A percentile compares a stretch with the other conserved stretches of the same genome.
Conservation (phyloP, 2,329 filamentous ascomycete species). For the Metarhizium sp. region DNA sequence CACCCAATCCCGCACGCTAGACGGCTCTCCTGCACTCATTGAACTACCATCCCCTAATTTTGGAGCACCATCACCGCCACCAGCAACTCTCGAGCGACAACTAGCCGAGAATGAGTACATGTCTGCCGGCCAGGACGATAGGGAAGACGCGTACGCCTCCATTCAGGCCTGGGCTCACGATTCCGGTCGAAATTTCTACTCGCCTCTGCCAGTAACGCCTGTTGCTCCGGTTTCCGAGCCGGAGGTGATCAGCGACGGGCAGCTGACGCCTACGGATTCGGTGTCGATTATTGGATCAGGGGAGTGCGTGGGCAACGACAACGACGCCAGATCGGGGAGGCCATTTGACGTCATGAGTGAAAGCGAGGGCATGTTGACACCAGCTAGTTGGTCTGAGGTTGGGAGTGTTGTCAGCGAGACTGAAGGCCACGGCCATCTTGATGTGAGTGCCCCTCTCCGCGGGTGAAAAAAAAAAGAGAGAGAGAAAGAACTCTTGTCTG, state of each 20-base stretch:
- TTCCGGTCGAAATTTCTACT: slow-evolving; percentile 47
- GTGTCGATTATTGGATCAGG: slow-evolving; percentile 43
- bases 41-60: slow-evolving; percentile 17
- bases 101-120: slow-evolving; percentile 37
- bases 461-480: neutral
- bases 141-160: slow-evolving; percentile 42
- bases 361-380: slow-evolving; percentile 49
- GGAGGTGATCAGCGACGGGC: slow-evolving; percentile 41
- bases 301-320: slow-evolving; percentile 28
- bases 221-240: slow-evolving; percentile 40
- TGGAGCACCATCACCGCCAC: slow-evolving; percentile 10
- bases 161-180: slow-evolving; percentile 57
- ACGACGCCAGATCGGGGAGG: slow-evolving; percentile 31
- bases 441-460: slow-evolving; percentile 9
- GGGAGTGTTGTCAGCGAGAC: slow-evolving; percentile 53
- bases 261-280: slow-evolving; percentile 51
- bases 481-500: neutral
- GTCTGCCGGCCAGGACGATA: slow-evolving; percentile 39
- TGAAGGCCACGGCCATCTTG: slow-evolving; percentile 27
- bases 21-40: slow-evolving; percentile 21
- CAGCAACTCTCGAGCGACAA: slow-evolving; percentile 26
- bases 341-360: slow-evolving; percentile 50
- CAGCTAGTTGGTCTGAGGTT: slow-evolving; percentile 56
- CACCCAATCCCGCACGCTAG: slow-evolving; percentile 13
- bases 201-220: slow-evolving; percentile 46